A percentile compares a stretch with the other conserved stretches of the same genome.
phyloP scores from a whole-genome alignment of 2,329 filamentous ascomycete species.

The Alternaria sp. region DNA sequence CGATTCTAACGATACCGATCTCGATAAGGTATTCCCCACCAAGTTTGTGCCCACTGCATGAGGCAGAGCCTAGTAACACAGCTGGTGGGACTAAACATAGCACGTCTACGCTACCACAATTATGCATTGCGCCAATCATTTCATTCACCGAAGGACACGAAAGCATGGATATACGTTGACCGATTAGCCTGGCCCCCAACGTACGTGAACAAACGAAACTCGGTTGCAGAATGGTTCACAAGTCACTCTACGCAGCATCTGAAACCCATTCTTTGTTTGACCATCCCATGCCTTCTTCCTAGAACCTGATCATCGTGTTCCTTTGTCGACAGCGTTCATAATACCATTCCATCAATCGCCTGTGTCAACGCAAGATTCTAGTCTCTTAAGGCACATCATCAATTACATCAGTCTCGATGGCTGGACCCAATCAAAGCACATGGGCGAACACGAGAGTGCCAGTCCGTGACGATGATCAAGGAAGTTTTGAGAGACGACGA shows the following conservation, averaged over 20 bases:
- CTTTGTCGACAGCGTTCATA: neutral
- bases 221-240: neutral
- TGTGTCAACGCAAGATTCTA: neutral
- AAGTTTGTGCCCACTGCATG: neutral
- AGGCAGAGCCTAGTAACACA: neutral
- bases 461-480: constrained; percentile 3
- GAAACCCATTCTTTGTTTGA: neutral
- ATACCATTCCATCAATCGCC: neutral
- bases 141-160: neutral
- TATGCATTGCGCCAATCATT: neutral
- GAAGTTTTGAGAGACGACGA: constrained; percentile 29
- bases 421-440: neutral
- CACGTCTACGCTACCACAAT: neutral
- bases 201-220: neutral
- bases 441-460: neutral
- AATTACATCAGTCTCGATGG: neutral
- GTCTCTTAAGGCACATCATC: too few species aligned
- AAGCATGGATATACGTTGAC: neutral
- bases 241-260: neutral
- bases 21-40: neutral
- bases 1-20: constrained; percentile 1
- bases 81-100: neutral
- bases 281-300: neutral
- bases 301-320: neutral
- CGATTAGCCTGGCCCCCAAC: neutral